Conservation (phyloP, 2,329 filamentous ascomycete species). For the Fusarium duplospermum region DNA sequence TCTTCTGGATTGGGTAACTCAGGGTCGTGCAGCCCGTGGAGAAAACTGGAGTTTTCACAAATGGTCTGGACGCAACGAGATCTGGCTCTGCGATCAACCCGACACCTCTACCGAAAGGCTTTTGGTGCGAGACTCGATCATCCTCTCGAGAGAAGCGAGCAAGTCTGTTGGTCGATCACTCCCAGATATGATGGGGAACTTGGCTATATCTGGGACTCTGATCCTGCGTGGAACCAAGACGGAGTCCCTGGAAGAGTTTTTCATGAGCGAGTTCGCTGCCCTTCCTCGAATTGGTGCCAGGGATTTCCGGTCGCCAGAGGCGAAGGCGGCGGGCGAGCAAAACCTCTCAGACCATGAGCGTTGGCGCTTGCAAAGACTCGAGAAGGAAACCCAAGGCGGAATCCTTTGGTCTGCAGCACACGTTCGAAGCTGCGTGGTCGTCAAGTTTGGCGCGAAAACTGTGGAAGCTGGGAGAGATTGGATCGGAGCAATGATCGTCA, state of each 20-base stretch:
- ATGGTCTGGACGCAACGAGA: slow-evolving; percentile 89
- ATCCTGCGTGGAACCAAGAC: slow-evolving; percentile 82
- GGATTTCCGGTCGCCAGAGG: slow-evolving; percentile 74
- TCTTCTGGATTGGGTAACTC: slow-evolving; percentile 93
- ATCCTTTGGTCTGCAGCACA: slow-evolving; percentile 86
- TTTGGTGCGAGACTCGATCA: slow-evolving; percentile 85
- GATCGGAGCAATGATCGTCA: slow-evolving; percentile 79
- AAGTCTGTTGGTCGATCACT: slow-evolving; percentile 56
- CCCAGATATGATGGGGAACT: slow-evolving; percentile 75
- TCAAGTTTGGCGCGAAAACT: slow-evolving; percentile 88
- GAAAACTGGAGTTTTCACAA: slow-evolving; percentile 87
- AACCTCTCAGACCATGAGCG: slow-evolving; percentile 56
- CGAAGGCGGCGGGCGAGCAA: slow-evolving; percentile 53
- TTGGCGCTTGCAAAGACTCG: slow-evolving; percentile 68
- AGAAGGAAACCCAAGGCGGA: slow-evolving; percentile 67
- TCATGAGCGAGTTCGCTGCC: slow-evolving; percentile 80
- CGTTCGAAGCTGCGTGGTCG: slow-evolving; percentile 84
- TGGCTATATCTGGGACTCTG: slow-evolving; percentile 85
- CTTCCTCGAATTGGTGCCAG: slow-evolving; percentile 85
- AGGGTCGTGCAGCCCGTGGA: slow-evolving; percentile 84
- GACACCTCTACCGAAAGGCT: slow-evolving; percentile 63
- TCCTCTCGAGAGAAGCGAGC: slow-evolving; percentile 70
- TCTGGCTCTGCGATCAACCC: slow-evolving; percentile 67
- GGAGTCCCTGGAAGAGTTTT: slow-evolving; percentile 74
- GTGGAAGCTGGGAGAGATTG: slow-evolving; percentile 86